These are phyloP conservation scores for Glarea lozoyensis DNA, from an alignment of 495 filamentous ascomycete genomes.

Conservation along the genomic window DNA sequence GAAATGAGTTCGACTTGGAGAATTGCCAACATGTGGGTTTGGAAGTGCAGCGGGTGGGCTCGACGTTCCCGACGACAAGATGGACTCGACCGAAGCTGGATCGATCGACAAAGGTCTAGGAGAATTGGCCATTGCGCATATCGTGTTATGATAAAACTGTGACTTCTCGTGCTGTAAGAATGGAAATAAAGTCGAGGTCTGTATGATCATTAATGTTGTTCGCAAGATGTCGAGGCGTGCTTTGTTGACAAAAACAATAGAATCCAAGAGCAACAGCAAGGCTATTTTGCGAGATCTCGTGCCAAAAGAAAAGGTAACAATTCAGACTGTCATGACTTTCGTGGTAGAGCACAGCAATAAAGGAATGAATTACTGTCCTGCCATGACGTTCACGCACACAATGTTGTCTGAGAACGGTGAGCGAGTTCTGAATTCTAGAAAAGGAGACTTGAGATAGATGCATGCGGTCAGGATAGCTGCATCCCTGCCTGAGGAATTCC, in stretches of 20 bases:
- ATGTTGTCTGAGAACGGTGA: neutral
- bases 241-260: constrained; percentile 16
- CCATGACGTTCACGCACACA: neutral
- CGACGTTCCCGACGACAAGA: constrained; percentile 20
- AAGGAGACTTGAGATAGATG: no score
- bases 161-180: constrained; percentile 10
- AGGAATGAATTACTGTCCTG: neutral
- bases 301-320: constrained; percentile 8
- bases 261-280: neutral
- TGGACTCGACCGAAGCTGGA: constrained; percentile 24
- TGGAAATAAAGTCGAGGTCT: constrained; percentile 7
- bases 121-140: constrained; percentile 19
- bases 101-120: constrained; percentile 19
- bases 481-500: no score
- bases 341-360: neutral
- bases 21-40: constrained; percentile 15
- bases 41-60: constrained; percentile 13
- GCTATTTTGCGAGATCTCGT: neutral
- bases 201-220: constrained; percentile 12
- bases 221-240: neutral
- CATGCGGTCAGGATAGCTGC: no score
- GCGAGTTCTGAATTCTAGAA: constrained; percentile 1
- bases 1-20: constrained; percentile 17
- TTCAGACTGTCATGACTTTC: constrained; percentile 16
- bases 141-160: constrained; percentile 8